These are phyloP conservation scores for Urtica urens DNA, from an alignment of 306 rosid species.

Conservation along the genomic window DNA sequence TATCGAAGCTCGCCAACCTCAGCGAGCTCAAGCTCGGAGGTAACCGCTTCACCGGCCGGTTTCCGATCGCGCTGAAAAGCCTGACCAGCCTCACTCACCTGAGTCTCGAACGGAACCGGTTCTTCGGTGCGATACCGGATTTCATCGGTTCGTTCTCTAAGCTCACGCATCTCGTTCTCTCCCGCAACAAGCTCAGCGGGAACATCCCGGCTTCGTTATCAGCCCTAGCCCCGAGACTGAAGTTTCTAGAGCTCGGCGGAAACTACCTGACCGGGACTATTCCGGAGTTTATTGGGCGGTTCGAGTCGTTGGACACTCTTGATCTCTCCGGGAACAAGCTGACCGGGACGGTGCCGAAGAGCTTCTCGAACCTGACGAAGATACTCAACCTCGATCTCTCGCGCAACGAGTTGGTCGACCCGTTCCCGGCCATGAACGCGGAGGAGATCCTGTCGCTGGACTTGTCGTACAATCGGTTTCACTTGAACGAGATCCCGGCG, in stretches of 20 bases:
- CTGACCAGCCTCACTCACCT: slow-evolving; percentile 32
- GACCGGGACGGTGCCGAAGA: slow-evolving; percentile 44
- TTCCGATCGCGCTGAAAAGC: slow-evolving; percentile 30
- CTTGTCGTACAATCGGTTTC: slow-evolving; percentile 51
- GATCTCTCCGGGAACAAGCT: slow-evolving; percentile 36
- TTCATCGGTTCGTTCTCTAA: slow-evolving; percentile 30
- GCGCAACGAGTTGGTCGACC: slow-evolving; percentile 48
- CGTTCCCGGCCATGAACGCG: slow-evolving; percentile 63
- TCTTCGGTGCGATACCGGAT: slow-evolving; percentile 52
- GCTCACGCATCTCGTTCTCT: slow-evolving; percentile 36
- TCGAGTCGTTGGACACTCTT: slow-evolving; percentile 52
- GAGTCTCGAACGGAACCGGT: slow-evolving; percentile 33
- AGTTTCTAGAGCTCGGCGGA: slow-evolving; percentile 43
- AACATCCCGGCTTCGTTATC: slow-evolving; percentile 49
- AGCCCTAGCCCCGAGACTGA: slow-evolving; percentile 29
- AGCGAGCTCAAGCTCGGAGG: slow-evolving; percentile 65
- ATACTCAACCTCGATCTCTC: slow-evolving; percentile 70
- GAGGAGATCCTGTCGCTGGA: slow-evolving; percentile 71
- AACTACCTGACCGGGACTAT: slow-evolving; percentile 49
- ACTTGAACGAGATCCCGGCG: slow-evolving; percentile 42
- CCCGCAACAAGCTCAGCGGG: slow-evolving; percentile 50
- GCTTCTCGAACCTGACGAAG: slow-evolving; percentile 51
- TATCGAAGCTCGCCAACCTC: slow-evolving; percentile 34
- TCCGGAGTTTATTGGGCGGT: slow-evolving; percentile 63
- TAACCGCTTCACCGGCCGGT: slow-evolving; percentile 36